Percentiles rank a stretch among this genome's conserved stretches.
phyloP scores from a whole-genome alignment of 2,329 filamentous ascomycete species.

The Teratosphaeriaceae sp. region DNA sequence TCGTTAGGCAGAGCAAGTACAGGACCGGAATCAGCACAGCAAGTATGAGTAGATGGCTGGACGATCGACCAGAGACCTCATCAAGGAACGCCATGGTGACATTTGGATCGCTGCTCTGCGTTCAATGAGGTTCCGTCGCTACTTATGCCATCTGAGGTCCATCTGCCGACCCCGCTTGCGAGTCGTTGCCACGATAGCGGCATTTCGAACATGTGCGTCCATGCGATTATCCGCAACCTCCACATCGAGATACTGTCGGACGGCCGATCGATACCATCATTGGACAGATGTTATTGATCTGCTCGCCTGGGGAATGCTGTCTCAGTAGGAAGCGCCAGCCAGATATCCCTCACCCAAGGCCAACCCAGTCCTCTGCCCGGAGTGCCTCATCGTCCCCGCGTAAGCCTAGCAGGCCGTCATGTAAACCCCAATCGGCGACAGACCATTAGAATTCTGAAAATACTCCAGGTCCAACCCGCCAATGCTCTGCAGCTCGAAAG shows the following conservation, averaged over 20 bases:
- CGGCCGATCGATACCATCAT: too few species aligned
- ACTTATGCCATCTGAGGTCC: neutral
- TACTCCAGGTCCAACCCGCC: constrained; percentile 12
- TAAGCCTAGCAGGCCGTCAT: constrained; percentile 21
- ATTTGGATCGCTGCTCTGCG: too few species aligned
- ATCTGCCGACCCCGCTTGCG: neutral
- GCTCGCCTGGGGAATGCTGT: too few species aligned
- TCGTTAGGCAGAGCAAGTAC: neutral
- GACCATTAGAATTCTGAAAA: constrained; percentile 16
- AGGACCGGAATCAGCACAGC: neutral
- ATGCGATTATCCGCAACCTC: too few species aligned
- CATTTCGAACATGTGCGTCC: too few species aligned
- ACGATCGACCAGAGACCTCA: neutral
- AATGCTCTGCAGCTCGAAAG: constrained; percentile 13
- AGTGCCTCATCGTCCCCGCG: neutral
- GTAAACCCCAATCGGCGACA: constrained; percentile 18
- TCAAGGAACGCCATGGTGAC: neutral
- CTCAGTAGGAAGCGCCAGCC: too few species aligned
- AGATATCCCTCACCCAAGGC: too few species aligned
- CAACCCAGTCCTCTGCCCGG: too few species aligned
- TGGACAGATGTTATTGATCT: too few species aligned
- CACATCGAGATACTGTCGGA: too few species aligned
- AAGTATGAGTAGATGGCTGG: neutral
- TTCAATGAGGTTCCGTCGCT: too few species aligned
- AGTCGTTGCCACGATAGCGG: neutral